Conservation (phyloP, 495 filamentous ascomycete species). For the Neohortaea acidophila region DNA sequence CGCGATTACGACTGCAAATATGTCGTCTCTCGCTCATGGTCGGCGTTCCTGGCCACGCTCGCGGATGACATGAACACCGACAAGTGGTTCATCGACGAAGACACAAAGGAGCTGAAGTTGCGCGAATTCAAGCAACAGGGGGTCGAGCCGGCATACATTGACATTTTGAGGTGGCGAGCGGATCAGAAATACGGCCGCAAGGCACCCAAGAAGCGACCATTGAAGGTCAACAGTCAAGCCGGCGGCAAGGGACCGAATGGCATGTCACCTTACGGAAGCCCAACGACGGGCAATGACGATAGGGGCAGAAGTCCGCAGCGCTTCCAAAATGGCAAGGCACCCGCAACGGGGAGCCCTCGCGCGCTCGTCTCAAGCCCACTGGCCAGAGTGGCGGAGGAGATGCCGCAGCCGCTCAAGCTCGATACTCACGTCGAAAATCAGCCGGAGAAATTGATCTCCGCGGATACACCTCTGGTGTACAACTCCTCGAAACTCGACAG, state of each 20-base stretch:
- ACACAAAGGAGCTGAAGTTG: slow-evolving; percentile 78
- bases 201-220: slow-evolving; percentile 12
- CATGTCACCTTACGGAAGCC: slow-evolving; percentile 25
- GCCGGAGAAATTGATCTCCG: slow-evolving; percentile 23
- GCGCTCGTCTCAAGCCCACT: slow-evolving; percentile 27
- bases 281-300: slow-evolving; percentile 20
- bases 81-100: slow-evolving; percentile 81
- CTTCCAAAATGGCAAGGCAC: slow-evolving; percentile 19
- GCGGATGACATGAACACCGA: slow-evolving; percentile 80
- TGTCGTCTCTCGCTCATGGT: slow-evolving; percentile 87
- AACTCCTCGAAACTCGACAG: slow-evolving; percentile 5
- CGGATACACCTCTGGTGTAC: slow-evolving; percentile 21
- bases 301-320: slow-evolving; percentile 28
- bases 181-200: slow-evolving; percentile 82
- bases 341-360: slow-evolving; percentile 21
- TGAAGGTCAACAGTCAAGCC: slow-evolving; percentile 26
- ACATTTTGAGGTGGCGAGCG: slow-evolving; percentile 83
- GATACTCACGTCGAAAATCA: slow-evolving; percentile 16
- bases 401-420: slow-evolving; percentile 18
- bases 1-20: slow-evolving; percentile 98
- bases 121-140: slow-evolving; percentile 74
- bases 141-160: slow-evolving; percentile 86
- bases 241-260: slow-evolving; percentile 15
- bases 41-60: slow-evolving; percentile 66
- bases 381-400: slow-evolving; percentile 28